phyloP scores from a whole-genome alignment of 169 alveolate genomes.

The Amoebophrya sp. region DNA sequence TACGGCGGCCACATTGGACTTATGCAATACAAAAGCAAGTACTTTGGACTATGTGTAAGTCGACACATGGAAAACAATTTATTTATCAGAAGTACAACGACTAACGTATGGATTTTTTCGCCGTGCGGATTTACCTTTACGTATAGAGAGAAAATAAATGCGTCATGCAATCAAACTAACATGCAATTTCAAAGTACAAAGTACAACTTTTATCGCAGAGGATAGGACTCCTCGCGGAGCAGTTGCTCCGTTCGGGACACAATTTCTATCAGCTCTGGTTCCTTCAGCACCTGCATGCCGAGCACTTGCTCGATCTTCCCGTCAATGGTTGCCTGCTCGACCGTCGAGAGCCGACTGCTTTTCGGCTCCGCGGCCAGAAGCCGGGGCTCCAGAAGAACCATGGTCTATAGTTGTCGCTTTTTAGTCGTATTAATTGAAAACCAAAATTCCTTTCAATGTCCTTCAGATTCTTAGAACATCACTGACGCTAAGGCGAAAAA shows the following conservation, averaged over 20 bases:
- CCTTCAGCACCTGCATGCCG: neutral
- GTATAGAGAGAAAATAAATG: neutral
- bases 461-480: too few species aligned
- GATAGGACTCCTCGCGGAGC: neutral
- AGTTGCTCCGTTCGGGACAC: neutral
- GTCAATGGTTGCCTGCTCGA: too few species aligned
- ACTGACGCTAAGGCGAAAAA: too few species aligned
- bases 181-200: neutral
- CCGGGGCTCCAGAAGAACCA: too few species aligned
- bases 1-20: slow-evolving; percentile 74
- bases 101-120: neutral
- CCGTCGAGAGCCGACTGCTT: too few species aligned
- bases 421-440: too few species aligned
- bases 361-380: too few species aligned
- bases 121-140: neutral
- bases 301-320: neutral
- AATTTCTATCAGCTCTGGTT: neutral
- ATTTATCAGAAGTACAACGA: neutral
- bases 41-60: neutral
- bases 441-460: too few species aligned
- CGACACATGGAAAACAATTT: neutral
- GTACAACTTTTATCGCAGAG: neutral
- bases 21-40: slow-evolving; percentile 69
- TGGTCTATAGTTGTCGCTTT: too few species aligned
- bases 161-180: neutral